Base-by-base conservation (phyloP, 129 eudicot genomes). In the Lactuca sativa region DNA sequence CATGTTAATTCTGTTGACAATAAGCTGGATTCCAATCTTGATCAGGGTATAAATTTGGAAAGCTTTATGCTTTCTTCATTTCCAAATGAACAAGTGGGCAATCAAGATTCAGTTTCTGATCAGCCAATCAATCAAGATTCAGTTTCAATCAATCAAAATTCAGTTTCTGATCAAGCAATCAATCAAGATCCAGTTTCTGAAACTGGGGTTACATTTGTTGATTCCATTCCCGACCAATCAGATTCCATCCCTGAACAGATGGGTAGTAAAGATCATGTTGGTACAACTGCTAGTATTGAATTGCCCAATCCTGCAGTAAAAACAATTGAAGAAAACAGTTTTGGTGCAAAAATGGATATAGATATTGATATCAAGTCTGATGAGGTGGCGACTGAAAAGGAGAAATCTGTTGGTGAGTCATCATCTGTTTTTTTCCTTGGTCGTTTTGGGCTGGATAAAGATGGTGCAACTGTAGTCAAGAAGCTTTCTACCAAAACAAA, bases 391-490 rank as follows among this genome's bases (percentile, higher is more conserved):
- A 21, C 80, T 34, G 85, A 80, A 25, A 56, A 54, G 17, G 66
- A 77, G 64, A 77, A 66, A 58, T 58, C 60, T 79, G 80, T 54
- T 15, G 62, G 58, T 58, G 85, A 68, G 44, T 55, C 84, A 41
- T 54, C 78, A 71, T 67, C 73, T 47, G 77, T 68, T 53, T 77
- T 75, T 62, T 70, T 73, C 32, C 72, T 72, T 60, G 78, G 65
- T 63, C 81, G 76, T 25, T 71, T 40, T 66, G 83, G 65, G 38
- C 69, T 68, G 43, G 85, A 67, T 60, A 67, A 70, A 36, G 76
- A 74, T 71, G 44, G 70, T 56, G 64, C 62, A 4, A 47, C 71
- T 3, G 60, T 71, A 51, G 74, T 56, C 77, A 55, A 79, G 75
- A 73, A 71, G 64, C 70, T 64, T 33, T 25, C 74, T 34, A 41